Conservation (phyloP, 805 yeast species). For the Candida schatavii region DNA sequence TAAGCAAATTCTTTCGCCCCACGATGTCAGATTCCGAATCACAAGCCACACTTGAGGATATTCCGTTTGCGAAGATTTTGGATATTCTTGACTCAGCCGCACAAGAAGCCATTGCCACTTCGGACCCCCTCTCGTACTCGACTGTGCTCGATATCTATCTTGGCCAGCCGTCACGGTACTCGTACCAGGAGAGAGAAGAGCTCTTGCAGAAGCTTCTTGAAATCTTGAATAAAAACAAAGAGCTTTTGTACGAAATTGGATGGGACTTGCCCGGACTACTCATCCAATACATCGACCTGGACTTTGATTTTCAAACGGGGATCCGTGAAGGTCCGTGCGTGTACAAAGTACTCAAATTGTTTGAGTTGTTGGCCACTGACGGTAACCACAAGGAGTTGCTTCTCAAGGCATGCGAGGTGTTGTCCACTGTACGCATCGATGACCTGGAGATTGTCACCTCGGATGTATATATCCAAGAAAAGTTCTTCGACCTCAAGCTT, state of each 20-base stretch:
- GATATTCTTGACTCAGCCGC: constrained; percentile 29
- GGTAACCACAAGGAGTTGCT: constrained; percentile 85
- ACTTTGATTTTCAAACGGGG: constrained; percentile 19
- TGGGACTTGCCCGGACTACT: constrained; percentile 87
- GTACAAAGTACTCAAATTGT: constrained; percentile 43
- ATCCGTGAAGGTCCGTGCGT: constrained; percentile 41
- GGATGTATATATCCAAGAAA: constrained; percentile 13
- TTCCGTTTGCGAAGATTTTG: constrained; percentile 25
- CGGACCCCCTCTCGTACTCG: constrained; percentile 69
- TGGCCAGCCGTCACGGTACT: constrained; percentile 42
- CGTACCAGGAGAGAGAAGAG: constrained; percentile 46
- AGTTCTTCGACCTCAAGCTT: constrained; percentile 53
- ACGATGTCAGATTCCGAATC: constrained; percentile 10
- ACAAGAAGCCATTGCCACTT: constrained; percentile 38
- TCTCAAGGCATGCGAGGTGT: constrained; percentile 64
- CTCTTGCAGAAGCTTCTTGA: constrained; percentile 47
- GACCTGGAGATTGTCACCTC: constrained; percentile 13
- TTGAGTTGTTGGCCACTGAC: constrained; percentile 58
- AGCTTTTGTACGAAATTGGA: constrained; percentile 65
- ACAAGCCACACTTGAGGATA: constrained; percentile 21
- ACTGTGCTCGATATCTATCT: constrained; percentile 66
- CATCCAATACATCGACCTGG: constrained; percentile 49
- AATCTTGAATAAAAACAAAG: constrained; percentile 43
- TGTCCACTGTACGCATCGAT: constrained; percentile 36
- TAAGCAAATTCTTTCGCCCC: too few species aligned